These are phyloP conservation scores for Basipetospora sp. DNA, from an alignment of 2,329 filamentous ascomycete species.

Conservation along the genomic window DNA sequence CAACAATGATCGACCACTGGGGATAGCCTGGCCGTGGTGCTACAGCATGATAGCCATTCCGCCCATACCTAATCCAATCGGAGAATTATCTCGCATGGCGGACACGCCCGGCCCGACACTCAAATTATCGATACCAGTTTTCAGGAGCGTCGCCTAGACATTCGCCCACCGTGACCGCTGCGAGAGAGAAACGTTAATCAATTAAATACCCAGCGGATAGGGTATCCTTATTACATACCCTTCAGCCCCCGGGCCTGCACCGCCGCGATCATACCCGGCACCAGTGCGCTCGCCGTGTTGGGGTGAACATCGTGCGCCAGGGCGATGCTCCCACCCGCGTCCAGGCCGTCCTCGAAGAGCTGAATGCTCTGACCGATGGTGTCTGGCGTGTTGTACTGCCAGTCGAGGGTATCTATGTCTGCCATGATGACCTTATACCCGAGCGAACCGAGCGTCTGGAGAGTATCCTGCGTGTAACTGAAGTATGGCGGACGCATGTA, in stretches of 20 bases:
- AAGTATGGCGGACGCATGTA: constrained; percentile 32
- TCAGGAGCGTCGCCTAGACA: constrained; percentile 37
- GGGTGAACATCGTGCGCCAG: constrained; percentile 39
- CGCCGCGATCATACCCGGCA: constrained; percentile 10
- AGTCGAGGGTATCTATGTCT: constrained; percentile 48
- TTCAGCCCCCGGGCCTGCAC: constrained; percentile 6
- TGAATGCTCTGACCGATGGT: constrained; percentile 33
- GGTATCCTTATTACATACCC: no score
- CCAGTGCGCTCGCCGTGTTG: constrained; percentile 28
- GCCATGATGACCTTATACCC: constrained; percentile 43
- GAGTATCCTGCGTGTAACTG: constrained; percentile 23
- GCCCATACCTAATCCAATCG: no score
- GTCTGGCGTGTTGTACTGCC: constrained; percentile 33
- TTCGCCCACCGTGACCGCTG: constrained; percentile 19
- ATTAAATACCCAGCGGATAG: no score
- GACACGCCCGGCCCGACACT: no score
- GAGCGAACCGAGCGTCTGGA: constrained; percentile 21
- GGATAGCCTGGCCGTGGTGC: no score
- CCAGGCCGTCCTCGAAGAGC: constrained; percentile 16
- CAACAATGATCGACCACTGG: no score
- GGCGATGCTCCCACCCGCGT: constrained; percentile 28
- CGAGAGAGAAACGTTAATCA: no score
- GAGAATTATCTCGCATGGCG: no score
- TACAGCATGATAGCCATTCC: no score
- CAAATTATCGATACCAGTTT: constrained; percentile 44